Conservation (phyloP, 306 rosid genomes). For the Cucurbita argyrosperma region DNA sequence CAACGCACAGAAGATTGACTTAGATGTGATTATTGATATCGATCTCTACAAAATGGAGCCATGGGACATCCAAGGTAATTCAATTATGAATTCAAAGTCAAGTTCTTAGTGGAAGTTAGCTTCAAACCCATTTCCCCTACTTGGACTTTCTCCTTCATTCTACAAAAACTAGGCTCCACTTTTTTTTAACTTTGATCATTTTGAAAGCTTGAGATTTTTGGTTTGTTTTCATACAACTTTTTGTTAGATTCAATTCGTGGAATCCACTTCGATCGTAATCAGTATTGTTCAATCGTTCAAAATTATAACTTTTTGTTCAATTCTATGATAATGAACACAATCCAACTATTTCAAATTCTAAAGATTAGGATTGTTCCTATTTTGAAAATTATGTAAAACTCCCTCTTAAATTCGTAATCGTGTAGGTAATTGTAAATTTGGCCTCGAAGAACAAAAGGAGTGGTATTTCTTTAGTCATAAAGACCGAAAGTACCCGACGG, state of each 20-base stretch:
- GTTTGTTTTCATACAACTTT: conserved; percentile 1
- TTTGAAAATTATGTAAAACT: neutral
- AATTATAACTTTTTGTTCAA: neutral
- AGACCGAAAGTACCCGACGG: conserved; percentile 85
- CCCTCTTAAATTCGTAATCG: neutral
- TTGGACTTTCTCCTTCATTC: conserved; percentile 3
- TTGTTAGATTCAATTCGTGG: neutral
- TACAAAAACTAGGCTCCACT: neutral
- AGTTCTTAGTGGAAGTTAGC: neutral
- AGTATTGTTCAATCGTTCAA: neutral
- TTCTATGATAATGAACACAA: too few relatives aligned
- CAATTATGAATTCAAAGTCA: neutral
- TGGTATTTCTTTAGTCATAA: conserved; percentile 93
- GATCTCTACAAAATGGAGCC: conserved; percentile 93
- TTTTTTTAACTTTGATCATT: neutral
- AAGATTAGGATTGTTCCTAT: too few relatives aligned
- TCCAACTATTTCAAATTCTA: too few relatives aligned
- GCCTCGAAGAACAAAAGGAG: conserved; percentile 65
- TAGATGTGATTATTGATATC: conserved; percentile 69
- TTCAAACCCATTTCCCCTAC: conserved; percentile 1
- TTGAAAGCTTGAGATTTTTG: neutral
- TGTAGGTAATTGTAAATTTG: conserved; percentile 56
- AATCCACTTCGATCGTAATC: neutral
- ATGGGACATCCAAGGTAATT: conserved; percentile 87
- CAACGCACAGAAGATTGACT: conserved; percentile 55